Base-by-base conservation (phyloP, 83 land plant species). In the Picea abies region DNA sequence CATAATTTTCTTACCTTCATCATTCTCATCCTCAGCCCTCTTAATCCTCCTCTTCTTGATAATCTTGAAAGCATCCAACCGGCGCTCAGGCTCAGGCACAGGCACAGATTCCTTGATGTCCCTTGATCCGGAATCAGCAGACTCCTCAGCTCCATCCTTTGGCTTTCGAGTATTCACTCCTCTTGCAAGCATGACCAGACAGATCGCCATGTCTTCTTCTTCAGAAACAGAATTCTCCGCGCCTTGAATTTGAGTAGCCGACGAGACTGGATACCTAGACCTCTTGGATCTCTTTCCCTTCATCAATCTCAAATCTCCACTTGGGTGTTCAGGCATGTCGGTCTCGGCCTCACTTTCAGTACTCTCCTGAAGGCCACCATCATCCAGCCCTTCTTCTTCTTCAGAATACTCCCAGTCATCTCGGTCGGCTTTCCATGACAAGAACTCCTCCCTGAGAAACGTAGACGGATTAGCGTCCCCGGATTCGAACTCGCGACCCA, bases 341-440 rank as follows among this genome's bases (percentile, higher is more conserved):
- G 58, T 73, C 22, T 73, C 78, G 12, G 26, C 22, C n/a, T 20
- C 78, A 73, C 78, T 73, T 7, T 73, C 60, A 39, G 49, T 19
- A 73, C 78, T 73, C 49, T 44, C 35, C 60, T 23, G 58, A 52
- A 52, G 58, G 11, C 58, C 58, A 52, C 58, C 58, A 12, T 52
- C 14, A 11, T 11, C 58, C 11, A 20, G 12, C 29, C 41, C 78
- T n/a, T 23, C 44, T 25, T 87, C 86, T 20, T 80, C 70, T 0
- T 44, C 79, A 47, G 78, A 67, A 61, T 90, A 88, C 84, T 82
- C 84, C 41, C 91, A 90, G 66, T 92, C 90, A 72, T 92, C 90
- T 29, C 90, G 88, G 35, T 90, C 88, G 39, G 92, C 88, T 83
- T 90, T 92, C 94, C 94, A 92, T 1, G 90, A 92, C 47, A 44